Conservation (phyloP, 2,329 filamentous ascomycete genomes). For the Fusarium continuum region DNA sequence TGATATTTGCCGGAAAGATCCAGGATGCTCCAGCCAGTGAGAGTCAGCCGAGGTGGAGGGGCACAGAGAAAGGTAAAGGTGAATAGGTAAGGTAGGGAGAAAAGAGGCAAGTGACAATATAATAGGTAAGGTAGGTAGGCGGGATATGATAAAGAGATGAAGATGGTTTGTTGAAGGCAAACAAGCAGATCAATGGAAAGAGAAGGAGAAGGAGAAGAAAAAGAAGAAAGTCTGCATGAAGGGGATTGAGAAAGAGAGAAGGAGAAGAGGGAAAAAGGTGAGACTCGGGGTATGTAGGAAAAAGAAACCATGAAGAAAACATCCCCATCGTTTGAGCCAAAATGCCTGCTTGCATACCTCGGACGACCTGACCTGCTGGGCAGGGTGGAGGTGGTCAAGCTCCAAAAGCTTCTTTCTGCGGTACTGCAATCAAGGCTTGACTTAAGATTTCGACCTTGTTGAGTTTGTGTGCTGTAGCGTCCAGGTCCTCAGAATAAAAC, state of each 20-base stretch:
- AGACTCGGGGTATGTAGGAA: constrained; percentile 13
- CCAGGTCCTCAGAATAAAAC: no score
- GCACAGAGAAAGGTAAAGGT: constrained; percentile 8
- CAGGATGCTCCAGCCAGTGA: constrained; percentile 31
- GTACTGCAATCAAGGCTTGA: neutral
- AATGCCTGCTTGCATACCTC: constrained; percentile 10
- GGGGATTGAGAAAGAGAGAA: neutral
- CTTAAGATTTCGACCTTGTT: neutral
- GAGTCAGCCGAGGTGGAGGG: constrained; percentile 23
- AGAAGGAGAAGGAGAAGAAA: neutral
- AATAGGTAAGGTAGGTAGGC: neutral
- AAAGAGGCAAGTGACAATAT: neutral
- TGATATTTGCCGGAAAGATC: constrained; percentile 32
- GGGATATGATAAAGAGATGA: constrained; percentile 2
- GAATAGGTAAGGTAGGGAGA: neutral
- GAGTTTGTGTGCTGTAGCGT: neutral
- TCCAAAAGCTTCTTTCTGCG: constrained; percentile 22
- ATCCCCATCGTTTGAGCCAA: constrained; percentile 14
- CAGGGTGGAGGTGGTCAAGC: constrained; percentile 18
- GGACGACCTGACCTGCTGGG: neutral
- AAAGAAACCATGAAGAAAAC: constrained; percentile 11
- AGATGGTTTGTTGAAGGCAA: neutral
- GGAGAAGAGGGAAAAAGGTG: neutral
- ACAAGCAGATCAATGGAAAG: neutral
- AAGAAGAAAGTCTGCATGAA: neutral